Evolutionary conservation across 805 yeast species (phyloP).

Genomic region (Candida alai): DNA sequence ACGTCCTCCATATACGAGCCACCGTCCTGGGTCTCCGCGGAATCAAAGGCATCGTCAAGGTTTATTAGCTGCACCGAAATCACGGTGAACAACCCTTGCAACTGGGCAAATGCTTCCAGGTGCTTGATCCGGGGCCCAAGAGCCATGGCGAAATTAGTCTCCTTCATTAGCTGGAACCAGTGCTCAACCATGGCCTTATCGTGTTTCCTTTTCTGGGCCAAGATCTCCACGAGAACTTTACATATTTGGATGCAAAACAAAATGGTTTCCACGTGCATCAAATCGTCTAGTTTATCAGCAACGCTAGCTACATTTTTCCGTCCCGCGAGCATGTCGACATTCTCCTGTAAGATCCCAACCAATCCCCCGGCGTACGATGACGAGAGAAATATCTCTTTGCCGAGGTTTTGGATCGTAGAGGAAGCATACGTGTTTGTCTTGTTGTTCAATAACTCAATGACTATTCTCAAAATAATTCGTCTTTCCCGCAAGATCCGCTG

Average conservation of each 20-base stretch:
- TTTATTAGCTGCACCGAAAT: conserved; percentile 54
- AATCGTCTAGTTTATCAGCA: conserved; percentile 17
- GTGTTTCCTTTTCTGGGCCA: conserved; percentile 34
- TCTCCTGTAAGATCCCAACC: conserved; percentile 15
- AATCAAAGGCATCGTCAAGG: conserved; percentile 45
- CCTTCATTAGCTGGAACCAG: conserved; percentile 57
- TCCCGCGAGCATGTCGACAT: conserved; percentile 10
- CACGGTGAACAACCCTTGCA: conserved; percentile 47
- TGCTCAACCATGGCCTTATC: conserved; percentile 29
- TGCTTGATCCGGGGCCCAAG: conserved; percentile 23
- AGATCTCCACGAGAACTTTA: conserved; percentile 37
- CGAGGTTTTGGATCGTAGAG: conserved; percentile 30
- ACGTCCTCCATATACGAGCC: conserved; percentile 40
- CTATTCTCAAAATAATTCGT: conserved; percentile 42
- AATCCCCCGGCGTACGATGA: conserved; percentile 21
- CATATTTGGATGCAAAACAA: conserved; percentile 30
- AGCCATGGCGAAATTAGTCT: conserved; percentile 21
- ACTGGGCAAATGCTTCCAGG: conserved; percentile 25
- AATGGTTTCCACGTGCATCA: conserved; percentile 27
- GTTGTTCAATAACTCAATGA: conserved; percentile 43
- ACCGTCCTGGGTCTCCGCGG: conserved; percentile 23
- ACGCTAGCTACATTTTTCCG: conserved; percentile 11
- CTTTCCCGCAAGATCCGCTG: conserved; percentile 49
- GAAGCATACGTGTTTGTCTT: conserved; percentile 32
- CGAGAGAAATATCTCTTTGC: conserved; percentile 35